Percentiles rank a stretch among this genome's conserved stretches.
Conservation (phyloP, 2,329 filamentous ascomycete species). For the Microcyclospora pomicola region DNA sequence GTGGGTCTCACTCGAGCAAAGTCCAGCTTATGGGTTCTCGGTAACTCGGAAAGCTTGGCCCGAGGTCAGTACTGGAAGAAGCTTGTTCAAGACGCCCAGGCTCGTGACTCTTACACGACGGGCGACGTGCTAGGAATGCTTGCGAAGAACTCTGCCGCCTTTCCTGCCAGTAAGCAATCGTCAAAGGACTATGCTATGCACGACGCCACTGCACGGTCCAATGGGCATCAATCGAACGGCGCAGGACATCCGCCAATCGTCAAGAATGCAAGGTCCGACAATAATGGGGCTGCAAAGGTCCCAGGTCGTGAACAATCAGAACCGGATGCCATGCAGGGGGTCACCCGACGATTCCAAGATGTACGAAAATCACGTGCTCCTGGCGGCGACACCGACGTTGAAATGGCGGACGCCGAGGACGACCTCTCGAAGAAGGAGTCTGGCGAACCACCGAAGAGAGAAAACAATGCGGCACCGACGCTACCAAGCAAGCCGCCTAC, state of each 20-base stretch:
- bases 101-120: conserved; percentile 61
- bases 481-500: neutral
- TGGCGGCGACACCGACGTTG: conserved; percentile 10
- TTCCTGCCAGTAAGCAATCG: conserved; percentile 13
- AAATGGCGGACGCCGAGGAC: conserved; percentile 18
- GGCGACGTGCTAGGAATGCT: conserved; percentile 47
- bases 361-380: no score
- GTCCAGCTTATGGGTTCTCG: conserved; percentile 90
- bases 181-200: conserved; percentile 12
- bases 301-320: conserved; percentile 6
- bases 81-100: conserved; percentile 67
- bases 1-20: conserved; percentile 94
- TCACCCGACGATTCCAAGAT: conserved; percentile 19
- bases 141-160: conserved; percentile 35
- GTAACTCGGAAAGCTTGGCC: conserved; percentile 72
- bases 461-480: neutral
- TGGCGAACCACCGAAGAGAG: neutral
- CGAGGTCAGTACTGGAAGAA: conserved; percentile 86
- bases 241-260: no score
- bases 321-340: conserved; percentile 26
- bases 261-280: neutral
- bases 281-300: neutral
- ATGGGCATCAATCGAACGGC: no score
- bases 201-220: conserved; percentile 6
- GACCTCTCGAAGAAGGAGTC: neutral